Base-by-base conservation (phyloP, 2,329 filamentous ascomycete species). In the Aureobasidium sp. region DNA sequence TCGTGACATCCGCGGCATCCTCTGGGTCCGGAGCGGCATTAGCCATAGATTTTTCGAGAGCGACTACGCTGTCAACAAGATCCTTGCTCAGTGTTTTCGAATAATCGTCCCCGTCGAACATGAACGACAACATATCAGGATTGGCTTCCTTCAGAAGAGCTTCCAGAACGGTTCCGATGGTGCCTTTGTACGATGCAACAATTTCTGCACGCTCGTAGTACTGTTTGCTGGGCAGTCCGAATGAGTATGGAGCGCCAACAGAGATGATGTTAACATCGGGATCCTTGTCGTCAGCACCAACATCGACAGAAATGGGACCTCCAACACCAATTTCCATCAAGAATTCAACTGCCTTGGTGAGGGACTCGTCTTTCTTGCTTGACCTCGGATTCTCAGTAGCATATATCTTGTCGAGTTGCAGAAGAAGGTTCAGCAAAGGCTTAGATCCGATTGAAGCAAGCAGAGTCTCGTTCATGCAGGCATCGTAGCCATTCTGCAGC, bases 191-290 rank as follows among this genome's bases (percentile, higher is more conserved):
- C 36, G 79, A 75, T 22, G 74, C 71, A 53, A 87, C 70, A 45
- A 83, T 75, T 53, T 80, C 72, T 34, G 79, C 76, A 64, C 86
- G 80, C 36, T 81, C 76, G 67, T 87, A 87, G 64, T 84, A 83
- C 67, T 86, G 79, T 67, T 84, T 83, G 2, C 84, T 81, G 0
- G 84, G 84, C 8, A 87, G 77, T n/a, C 84, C 84, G 64, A 86
- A 79, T 37, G 69, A 67, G 17, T 70, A 71, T 36, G 78, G 77
- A 22, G 75, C 77, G 64, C 69, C 76, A 66, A 74, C 76, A 69
- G 73, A 82, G 65, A 79, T 75, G 39, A 79, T 75, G 29, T 83
- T 77, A 17, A 75, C 77, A 63, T 84, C 82, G 12, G 82, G 82
- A 66, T 84, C 78, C 65, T 79, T 80, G 65, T 82, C 80, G 65